These are phyloP conservation scores for Ceratocystis destructans DNA, from an alignment of 2,329 filamentous ascomycete species.

Conservation along the genomic window DNA sequence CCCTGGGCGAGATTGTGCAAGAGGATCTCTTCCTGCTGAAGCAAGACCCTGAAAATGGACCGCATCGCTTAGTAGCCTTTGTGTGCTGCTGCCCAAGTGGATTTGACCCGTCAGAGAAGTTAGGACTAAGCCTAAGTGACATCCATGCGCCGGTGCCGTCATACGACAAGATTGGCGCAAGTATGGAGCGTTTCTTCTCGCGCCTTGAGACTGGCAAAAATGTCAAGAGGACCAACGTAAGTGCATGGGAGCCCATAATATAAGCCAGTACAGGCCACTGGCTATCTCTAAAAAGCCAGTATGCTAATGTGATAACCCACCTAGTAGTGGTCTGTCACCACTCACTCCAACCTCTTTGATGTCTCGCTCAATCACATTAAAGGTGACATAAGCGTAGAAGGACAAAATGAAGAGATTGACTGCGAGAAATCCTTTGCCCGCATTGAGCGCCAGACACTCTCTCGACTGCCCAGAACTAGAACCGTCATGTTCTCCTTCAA, in stretches of 20 bases:
- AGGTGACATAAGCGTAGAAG: slow-evolving; percentile 25
- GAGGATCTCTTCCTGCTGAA: slow-evolving; percentile 41
- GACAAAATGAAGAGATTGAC: slow-evolving; percentile 28
- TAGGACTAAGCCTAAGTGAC: slow-evolving; percentile 35
- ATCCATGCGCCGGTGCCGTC: slow-evolving; percentile 41
- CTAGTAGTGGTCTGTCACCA: slow-evolving; percentile 37
- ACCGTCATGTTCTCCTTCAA: slow-evolving; percentile 43
- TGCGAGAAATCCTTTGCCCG: slow-evolving; percentile 30
- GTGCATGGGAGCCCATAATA: slow-evolving; percentile 17
- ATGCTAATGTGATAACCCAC: background rate
- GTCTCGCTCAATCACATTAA: slow-evolving; percentile 29
- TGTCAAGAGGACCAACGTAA: slow-evolving; percentile 38
- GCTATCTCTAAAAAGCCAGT: background rate
- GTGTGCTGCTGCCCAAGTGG: slow-evolving; percentile 40
- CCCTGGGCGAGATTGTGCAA: slow-evolving; percentile 38
- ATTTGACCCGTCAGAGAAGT: slow-evolving; percentile 38
- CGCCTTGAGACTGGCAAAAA: slow-evolving; percentile 35
- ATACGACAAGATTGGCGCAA: slow-evolving; percentile 40
- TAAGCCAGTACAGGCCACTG: too few relatives aligned
- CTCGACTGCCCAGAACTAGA: slow-evolving; percentile 33
- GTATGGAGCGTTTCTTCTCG: slow-evolving; percentile 42
- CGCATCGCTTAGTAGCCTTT: slow-evolving; percentile 35
- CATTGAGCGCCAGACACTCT: slow-evolving; percentile 40
- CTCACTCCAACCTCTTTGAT: slow-evolving; percentile 31
- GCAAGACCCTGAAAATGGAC: slow-evolving; percentile 24